phyloP scores from a whole-genome alignment of 306 rosid genomes.

The Echinosophora koreensis region DNA sequence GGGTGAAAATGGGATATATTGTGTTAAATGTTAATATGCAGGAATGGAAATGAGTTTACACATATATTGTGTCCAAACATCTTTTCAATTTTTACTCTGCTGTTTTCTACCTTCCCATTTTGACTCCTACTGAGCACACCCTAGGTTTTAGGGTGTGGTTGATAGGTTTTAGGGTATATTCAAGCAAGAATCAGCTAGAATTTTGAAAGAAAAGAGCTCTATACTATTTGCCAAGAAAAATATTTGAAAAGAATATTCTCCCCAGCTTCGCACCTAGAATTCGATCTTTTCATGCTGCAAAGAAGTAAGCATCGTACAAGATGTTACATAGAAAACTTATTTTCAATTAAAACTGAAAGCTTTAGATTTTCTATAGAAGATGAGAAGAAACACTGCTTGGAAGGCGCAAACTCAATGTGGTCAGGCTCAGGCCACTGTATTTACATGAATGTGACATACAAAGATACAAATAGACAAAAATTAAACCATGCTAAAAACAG shows the following conservation, averaged over 20 bases:
- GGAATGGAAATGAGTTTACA: neutral
- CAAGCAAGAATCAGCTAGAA: neutral
- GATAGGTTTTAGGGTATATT: neutral
- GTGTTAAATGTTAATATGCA: neutral
- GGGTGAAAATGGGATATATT: neutral
- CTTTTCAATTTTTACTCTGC: neutral
- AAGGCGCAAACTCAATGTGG: constrained; percentile 12
- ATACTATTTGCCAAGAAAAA: neutral
- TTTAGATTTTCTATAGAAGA: neutral
- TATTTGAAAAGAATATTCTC: neutral
- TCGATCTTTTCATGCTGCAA: neutral
- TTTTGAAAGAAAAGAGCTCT: neutral
- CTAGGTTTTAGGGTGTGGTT: no score
- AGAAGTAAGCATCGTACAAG: neutral
- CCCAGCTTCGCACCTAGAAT: neutral
- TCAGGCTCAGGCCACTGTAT: neutral
- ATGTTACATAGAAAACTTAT: neutral
- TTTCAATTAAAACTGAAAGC: neutral
- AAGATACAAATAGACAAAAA: constrained; percentile 3
- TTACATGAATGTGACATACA: neutral
- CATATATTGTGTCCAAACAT: neutral
- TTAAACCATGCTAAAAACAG: neutral
- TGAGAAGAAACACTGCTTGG: neutral
- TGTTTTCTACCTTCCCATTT: neutral
- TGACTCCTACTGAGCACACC: neutral